Percentiles rank a stretch among this genome's conserved stretches.
Conservation (phyloP, 2,329 filamentous ascomycete genomes). For the Parastagonospora nodorum region DNA sequence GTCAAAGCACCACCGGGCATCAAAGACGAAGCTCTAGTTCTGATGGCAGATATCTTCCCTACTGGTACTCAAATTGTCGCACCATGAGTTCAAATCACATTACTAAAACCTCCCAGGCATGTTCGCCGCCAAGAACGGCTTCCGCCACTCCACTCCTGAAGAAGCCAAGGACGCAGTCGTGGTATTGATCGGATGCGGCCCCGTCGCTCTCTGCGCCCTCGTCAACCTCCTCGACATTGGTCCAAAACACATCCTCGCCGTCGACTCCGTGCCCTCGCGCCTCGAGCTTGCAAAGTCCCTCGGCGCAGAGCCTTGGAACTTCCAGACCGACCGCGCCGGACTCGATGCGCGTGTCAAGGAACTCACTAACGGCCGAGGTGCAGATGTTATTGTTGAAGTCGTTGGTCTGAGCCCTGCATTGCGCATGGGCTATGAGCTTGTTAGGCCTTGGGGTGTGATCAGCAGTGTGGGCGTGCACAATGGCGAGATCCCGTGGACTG, state of each 20-base stretch:
- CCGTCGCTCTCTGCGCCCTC: constrained; percentile 79
- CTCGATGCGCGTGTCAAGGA: constrained; percentile 73
- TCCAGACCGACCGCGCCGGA: constrained; percentile 67
- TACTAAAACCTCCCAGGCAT: constrained; percentile 55
- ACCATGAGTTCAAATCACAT: background rate
- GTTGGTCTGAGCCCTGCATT: constrained; percentile 56
- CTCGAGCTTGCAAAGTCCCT: constrained; percentile 73
- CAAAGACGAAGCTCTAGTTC: constrained; percentile 73
- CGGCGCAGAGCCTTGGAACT: constrained; percentile 84
- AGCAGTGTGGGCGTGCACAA: constrained; percentile 57
- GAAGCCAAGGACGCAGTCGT: constrained; percentile 70
- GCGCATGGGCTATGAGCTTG: constrained; percentile 54
- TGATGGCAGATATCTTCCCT: constrained; percentile 95
- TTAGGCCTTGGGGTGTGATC: constrained; percentile 57
- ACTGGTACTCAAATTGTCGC: constrained; percentile 45
- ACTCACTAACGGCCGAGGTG: constrained; percentile 78
- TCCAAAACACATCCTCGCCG: constrained; percentile 76
- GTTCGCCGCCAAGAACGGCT: constrained; percentile 80
- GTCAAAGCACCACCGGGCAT: constrained; percentile 74
- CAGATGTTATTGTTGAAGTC: constrained; percentile 75
- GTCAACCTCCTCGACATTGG: constrained; percentile 76
- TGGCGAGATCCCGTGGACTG: constrained; percentile 55
- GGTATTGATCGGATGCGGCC: constrained; percentile 82
- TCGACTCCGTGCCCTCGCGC: constrained; percentile 77
- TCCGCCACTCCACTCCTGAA: constrained; percentile 64